Evolutionary conservation across 495 filamentous ascomycete genomes (phyloP).

Genomic region (Annulohypoxylon maeteangense): DNA sequence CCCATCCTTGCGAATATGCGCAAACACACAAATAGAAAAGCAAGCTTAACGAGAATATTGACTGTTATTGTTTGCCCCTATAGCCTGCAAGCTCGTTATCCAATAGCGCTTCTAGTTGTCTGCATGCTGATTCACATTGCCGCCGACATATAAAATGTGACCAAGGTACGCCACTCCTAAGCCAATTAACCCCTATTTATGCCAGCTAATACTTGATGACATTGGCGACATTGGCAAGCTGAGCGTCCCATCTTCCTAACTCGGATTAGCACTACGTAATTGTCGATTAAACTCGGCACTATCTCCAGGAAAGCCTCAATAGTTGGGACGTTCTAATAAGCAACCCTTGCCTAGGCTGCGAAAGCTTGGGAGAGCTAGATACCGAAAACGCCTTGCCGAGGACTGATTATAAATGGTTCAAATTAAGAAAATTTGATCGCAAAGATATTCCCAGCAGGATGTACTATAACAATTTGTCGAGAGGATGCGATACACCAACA

Average conservation of each 20-base stretch:
- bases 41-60: not conserved
- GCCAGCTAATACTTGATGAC: not conserved
- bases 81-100: not conserved
- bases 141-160: not conserved
- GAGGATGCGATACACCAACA: not conserved
- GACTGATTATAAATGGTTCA: not conserved
- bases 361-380: not conserved
- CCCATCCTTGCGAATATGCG: not conserved
- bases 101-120: conserved; percentile 3
- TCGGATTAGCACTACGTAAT: not conserved
- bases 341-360: conserved; percentile 2
- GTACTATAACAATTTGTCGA: not conserved
- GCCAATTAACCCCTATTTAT: conserved; percentile 16
- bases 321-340: conserved; percentile 10
- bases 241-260: conserved; percentile 5
- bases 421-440: not conserved
- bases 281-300: conserved; percentile 10
- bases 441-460: not conserved
- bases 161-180: not conserved
- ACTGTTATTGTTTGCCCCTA: conserved; percentile 4
- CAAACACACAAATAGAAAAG: conserved; percentile 4
- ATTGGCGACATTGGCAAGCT: not conserved
- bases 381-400: not conserved
- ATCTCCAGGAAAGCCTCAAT: conserved; percentile 17
- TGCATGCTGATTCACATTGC: conserved; percentile 4